A percentile compares a stretch with the other conserved stretches of the same genome.
phyloP scores from a whole-genome alignment of 179 eudicot genomes.

The Heliamphora pulchella region DNA sequence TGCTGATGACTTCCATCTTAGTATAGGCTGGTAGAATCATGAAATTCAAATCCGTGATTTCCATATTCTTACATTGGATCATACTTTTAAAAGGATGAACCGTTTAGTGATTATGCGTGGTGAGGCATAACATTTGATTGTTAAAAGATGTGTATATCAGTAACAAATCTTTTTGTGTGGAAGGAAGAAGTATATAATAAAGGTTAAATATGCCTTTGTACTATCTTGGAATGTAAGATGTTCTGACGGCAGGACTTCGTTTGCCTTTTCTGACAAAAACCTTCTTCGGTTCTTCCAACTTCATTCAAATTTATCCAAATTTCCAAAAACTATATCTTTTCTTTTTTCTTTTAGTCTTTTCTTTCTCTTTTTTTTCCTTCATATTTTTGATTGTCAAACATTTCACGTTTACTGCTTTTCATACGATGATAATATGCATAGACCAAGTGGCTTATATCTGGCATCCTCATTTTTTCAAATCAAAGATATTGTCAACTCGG shows the following conservation, averaged over 20 bases:
- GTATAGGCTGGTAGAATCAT: neutral
- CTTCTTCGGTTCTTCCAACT: too few relatives aligned
- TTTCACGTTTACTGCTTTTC: too few relatives aligned
- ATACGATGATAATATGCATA: too few relatives aligned
- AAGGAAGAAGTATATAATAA: neutral
- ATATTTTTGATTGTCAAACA: too few relatives aligned
- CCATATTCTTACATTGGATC: neutral
- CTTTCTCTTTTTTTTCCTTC: too few relatives aligned
- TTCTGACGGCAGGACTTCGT: neutral
- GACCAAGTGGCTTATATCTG: neutral
- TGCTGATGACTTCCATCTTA: neutral
- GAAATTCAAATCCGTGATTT: neutral
- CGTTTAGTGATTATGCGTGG: neutral
- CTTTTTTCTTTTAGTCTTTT: too few relatives aligned
- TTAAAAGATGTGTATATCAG: neutral
- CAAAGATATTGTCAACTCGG: neutral
- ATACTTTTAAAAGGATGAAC: neutral
- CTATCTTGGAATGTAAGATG: neutral
- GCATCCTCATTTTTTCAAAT: neutral
- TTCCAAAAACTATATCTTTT: too few relatives aligned
- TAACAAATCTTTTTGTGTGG: neutral
- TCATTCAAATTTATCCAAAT: too few relatives aligned
- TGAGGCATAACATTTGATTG: slow-evolving; percentile 1
- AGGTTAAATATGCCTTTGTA: neutral
- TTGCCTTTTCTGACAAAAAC: neutral